A percentile compares a stretch with the other conserved stretches of the same genome.
Conservation (phyloP, 164 flowering plant genomes). For the Brasenia schreberi region DNA sequence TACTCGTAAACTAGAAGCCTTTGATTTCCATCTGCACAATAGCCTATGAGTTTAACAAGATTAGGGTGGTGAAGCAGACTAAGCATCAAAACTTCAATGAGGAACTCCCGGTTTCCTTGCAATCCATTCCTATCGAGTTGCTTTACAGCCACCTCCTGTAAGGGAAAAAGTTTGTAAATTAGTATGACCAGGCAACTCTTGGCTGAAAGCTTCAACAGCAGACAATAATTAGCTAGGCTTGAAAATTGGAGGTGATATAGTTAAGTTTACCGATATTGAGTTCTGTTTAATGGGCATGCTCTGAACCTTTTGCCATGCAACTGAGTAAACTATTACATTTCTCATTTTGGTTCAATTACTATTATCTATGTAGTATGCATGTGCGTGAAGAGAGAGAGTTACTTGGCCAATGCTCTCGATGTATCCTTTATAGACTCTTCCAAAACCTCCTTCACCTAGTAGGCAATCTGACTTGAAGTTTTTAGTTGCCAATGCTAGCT, state of each 20-base stretch:
- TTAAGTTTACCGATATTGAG: too few species aligned
- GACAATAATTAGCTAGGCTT: too few species aligned
- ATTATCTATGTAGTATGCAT: too few species aligned
- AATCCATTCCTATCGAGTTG: slow-evolving; percentile 6
- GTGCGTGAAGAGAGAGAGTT: slow-evolving; percentile 7
- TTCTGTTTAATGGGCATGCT: too few species aligned
- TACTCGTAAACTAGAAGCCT: slow-evolving; percentile 9
- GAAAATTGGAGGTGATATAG: too few species aligned
- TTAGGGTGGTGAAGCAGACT: slow-evolving; percentile 11
- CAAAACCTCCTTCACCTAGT: slow-evolving; percentile 71
- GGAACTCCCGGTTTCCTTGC: slow-evolving; percentile 9
- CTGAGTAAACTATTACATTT: too few species aligned
- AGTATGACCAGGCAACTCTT: neutral
- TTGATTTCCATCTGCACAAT: slow-evolving; percentile 11
- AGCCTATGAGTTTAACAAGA: slow-evolving; percentile 7
- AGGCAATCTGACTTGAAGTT: slow-evolving; percentile 42
- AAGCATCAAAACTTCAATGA: slow-evolving; percentile 10
- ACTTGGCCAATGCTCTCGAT: slow-evolving; percentile 42
- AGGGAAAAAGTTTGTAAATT: neutral
- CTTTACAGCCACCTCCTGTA: slow-evolving; percentile 8
- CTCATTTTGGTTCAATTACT: too few species aligned
- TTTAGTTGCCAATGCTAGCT: slow-evolving; percentile 39
- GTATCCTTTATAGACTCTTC: slow-evolving; percentile 61
- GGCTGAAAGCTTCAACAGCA: too few species aligned
- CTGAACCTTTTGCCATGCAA: too few species aligned